Conservation (phyloP, 2,329 filamentous ascomycete genomes). For the Ceratocystis colombiana region DNA sequence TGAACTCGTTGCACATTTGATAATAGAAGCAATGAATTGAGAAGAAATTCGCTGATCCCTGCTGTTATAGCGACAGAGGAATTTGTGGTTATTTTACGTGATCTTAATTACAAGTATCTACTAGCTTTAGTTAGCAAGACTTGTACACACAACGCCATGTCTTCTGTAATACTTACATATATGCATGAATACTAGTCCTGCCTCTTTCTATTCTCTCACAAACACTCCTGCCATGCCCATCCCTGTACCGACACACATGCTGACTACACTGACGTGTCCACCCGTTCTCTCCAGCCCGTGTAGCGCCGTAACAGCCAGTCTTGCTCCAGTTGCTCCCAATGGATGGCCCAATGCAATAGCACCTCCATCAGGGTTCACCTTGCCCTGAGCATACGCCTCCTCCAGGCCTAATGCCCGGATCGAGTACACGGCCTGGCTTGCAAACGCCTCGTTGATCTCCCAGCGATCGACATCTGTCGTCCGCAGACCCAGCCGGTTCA, state of each 20-base stretch:
- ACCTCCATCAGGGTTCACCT: slow-evolving; percentile 84
- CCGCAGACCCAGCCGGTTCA: slow-evolving; percentile 56
- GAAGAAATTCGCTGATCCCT: too few relatives aligned
- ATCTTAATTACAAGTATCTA: too few relatives aligned
- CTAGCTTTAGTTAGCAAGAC: too few relatives aligned
- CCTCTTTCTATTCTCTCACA: slow-evolving; percentile 44
- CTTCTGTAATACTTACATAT: too few relatives aligned
- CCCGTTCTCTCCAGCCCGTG: slow-evolving; percentile 59
- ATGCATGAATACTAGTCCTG: too few relatives aligned
- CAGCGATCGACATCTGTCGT: slow-evolving; percentile 67
- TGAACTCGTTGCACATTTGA: too few relatives aligned
- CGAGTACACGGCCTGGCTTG: slow-evolving; percentile 59
- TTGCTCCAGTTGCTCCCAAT: slow-evolving; percentile 74
- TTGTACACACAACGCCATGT: too few relatives aligned
- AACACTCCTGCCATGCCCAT: slow-evolving; percentile 66
- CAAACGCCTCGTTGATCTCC: slow-evolving; percentile 86
- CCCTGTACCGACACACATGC: slow-evolving; percentile 81
- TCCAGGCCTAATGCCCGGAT: slow-evolving; percentile 60
- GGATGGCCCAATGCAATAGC: slow-evolving; percentile 93
- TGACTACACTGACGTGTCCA: slow-evolving; percentile 71
- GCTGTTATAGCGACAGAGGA: too few relatives aligned
- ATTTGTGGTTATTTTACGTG: too few relatives aligned
- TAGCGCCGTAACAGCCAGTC: slow-evolving; percentile 63
- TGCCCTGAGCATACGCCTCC: slow-evolving; percentile 35
- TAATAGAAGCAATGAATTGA: too few relatives aligned